Evolutionary conservation across 768 basidiomycete genomes (phyloP).

Genomic region (Termitomyces titanicus): DNA sequence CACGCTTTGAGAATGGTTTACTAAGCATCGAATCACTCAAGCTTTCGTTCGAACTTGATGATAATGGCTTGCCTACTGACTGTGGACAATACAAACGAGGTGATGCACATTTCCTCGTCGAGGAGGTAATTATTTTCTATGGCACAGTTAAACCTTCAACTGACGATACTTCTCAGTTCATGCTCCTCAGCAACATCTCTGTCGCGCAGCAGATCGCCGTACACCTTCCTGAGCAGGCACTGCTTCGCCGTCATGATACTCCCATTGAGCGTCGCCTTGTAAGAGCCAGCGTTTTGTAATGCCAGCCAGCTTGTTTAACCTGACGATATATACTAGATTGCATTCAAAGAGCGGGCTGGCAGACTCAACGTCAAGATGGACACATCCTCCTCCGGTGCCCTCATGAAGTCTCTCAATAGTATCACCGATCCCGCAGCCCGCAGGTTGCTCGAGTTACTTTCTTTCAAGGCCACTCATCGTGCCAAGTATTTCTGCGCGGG

Average conservation of each 20-base stretch:
- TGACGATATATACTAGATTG: slow-evolving; percentile 45
- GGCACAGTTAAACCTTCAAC: neutral
- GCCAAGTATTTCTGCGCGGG: slow-evolving; percentile 99
- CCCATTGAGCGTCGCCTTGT: slow-evolving; percentile 92
- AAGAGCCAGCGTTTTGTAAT: slow-evolving; percentile 21
- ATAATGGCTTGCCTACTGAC: slow-evolving; percentile 74
- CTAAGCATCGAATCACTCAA: slow-evolving; percentile 66
- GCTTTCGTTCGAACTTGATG: slow-evolving; percentile 78
- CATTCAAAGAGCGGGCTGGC: slow-evolving; percentile 76
- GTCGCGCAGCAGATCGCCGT: slow-evolving; percentile 93
- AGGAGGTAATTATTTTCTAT: slow-evolving; percentile 63
- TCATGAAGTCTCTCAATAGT: slow-evolving; percentile 82
- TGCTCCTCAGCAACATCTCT: slow-evolving; percentile 87
- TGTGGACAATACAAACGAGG: slow-evolving; percentile 60
- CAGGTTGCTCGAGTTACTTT: slow-evolving; percentile 76
- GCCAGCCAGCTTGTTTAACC: neutral
- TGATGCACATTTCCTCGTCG: slow-evolving; percentile 79
- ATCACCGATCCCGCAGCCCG: slow-evolving; percentile 73
- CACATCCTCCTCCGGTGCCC: slow-evolving; percentile 66
- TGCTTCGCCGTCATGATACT: slow-evolving; percentile 90
- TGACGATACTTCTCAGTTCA: slow-evolving; percentile 60
- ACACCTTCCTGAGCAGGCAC: slow-evolving; percentile 93
- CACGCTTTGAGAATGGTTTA: slow-evolving; percentile 79
- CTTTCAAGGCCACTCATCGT: slow-evolving; percentile 88
- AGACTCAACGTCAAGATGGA: slow-evolving; percentile 85